Evolutionary conservation across 768 basidiomycete species (phyloP), one percentile per base, ranked within the genome.

Genomic region (Austroboletus festivus): DNA sequence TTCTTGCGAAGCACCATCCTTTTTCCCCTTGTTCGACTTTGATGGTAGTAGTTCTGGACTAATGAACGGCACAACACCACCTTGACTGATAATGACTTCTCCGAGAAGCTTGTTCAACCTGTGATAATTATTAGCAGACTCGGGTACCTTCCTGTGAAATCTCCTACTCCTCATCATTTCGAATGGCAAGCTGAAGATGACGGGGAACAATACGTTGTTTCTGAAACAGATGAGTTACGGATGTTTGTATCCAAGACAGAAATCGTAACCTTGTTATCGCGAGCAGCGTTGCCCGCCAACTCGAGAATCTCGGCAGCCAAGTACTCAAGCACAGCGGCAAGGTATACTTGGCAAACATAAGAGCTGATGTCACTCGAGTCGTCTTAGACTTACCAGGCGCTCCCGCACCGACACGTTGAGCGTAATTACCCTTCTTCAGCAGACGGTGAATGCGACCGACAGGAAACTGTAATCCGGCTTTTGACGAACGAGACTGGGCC

Each of bases 251-350:
- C 5, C 16, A 30, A 18, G 5, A 10, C 21, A 38, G 5, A 2
- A n/a, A 2, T 10, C 38, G 18, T 46, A 69, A n/a, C 66, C 61
- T 87, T 86, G 74, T 88, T 83, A 63, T 89, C 86, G 51, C 83
- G 79, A 42, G 88, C 86, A 30, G 82, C 80, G 59, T 82, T 83
- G 5, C 90, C 90, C 46, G 90, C 88, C 38, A 92, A 74, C 68
- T 93, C 90, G 44, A 92, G 79, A 60, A 93, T 83, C 68, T 93
- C 91, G 23, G 90, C 91, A 6, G 83, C 79, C 31, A 93, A 78
- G 67, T 93, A 93, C 68, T 93, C 91, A 22, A 93, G 77, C 46
- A 92, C 89, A 44, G 87, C 87, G 49, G 89, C 83, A 49, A 90
- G 80, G 69, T 89, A 91, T 42, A 90, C 90, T 85, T 48, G 18